Conservation (phyloP, 208 protist species). For the Trichomonas vaginalis region DNA sequence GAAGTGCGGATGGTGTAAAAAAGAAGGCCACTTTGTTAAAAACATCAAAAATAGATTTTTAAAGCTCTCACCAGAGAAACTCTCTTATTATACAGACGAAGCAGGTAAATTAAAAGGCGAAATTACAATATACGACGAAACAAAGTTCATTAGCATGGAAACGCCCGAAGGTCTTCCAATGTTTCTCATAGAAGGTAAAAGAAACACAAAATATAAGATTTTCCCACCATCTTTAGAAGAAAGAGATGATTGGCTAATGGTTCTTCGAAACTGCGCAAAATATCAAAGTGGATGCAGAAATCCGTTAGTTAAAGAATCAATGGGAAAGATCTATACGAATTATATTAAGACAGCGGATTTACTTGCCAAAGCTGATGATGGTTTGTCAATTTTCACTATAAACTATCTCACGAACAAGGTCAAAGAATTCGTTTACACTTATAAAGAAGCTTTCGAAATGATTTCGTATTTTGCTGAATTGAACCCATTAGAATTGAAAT, state of each 20-base stretch:
- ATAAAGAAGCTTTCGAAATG: not conserved
- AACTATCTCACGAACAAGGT: not conserved
- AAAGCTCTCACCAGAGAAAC: not conserved
- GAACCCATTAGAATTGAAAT: not conserved
- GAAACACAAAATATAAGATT: not conserved
- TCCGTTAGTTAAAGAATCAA: not conserved
- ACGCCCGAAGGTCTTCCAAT: not conserved
- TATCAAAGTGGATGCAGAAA: not conserved
- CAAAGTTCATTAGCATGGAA: not conserved
- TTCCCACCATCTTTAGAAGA: not conserved
- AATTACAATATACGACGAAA: not conserved
- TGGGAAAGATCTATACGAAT: not conserved
- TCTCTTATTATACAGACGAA: not conserved
- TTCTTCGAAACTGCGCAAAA: not conserved
- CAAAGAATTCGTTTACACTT: not conserved
- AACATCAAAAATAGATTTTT: not conserved
- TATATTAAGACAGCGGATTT: not conserved
- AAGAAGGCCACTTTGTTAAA: not conserved
- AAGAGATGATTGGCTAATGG: not conserved
- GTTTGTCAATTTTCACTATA: not conserved
- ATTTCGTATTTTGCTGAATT: not conserved
- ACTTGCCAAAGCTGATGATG: not conserved
- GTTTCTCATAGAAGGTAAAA: not conserved
- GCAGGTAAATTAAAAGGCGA: not conserved
- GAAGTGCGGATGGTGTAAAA: not conserved